phyloP scores from a whole-genome alignment of 176 grass and related monocot genomes.

The Chrysopogon serrulatus region DNA sequence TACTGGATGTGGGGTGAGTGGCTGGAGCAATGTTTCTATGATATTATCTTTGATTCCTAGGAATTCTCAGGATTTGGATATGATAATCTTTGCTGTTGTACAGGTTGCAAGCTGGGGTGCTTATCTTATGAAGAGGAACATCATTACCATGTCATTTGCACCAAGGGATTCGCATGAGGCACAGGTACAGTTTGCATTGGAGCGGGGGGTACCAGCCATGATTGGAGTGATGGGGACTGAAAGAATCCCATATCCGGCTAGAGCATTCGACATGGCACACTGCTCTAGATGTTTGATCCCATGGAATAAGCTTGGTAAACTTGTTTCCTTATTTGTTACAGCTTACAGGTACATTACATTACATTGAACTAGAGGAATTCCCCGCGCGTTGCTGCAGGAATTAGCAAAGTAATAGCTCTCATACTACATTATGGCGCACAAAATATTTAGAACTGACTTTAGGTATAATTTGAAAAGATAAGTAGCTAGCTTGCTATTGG shows the following conservation, averaged over 20 bases:
- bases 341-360: background rate
- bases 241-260: conserved; percentile 73
- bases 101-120: conserved; percentile 95
- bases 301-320: conserved; percentile 68
- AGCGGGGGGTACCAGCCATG: conserved; percentile 78
- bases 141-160: conserved; percentile 88
- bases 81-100: background rate
- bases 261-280: conserved; percentile 91
- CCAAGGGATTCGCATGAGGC: conserved; percentile 86
- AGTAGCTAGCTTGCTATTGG: no score
- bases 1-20: conserved; percentile 83
- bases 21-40: background rate
- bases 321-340: background rate
- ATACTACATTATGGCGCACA: no score
- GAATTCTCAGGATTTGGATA: background rate
- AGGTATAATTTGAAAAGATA: no score
- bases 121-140: conserved; percentile 75
- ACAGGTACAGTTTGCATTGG: conserved; percentile 87
- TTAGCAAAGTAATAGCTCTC: no score
- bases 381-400: no score
- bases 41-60: background rate
- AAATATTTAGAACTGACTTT: no score
- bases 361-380: no score
- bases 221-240: conserved; percentile 70
- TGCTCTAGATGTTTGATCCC: conserved; percentile 93